phyloP scores from a whole-genome alignment of 805 yeast genomes.

The Nakazawaea ishiwadae region DNA sequence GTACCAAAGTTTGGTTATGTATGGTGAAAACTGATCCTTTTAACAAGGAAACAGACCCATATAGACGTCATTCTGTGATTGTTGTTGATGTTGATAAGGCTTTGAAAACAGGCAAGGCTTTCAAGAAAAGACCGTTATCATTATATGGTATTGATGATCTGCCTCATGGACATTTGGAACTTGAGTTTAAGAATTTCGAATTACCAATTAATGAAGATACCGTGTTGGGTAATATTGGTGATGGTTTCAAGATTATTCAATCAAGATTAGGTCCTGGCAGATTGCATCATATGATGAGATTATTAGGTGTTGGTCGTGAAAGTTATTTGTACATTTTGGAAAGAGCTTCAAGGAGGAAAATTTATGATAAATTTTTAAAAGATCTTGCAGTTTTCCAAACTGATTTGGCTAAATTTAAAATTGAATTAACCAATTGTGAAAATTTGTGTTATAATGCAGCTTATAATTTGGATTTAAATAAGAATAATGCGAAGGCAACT shows the following conservation, averaged over 20 bases:
- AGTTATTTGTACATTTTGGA: slow-evolving; percentile 42
- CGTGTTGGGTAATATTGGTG: slow-evolving; percentile 40
- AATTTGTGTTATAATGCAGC: slow-evolving; percentile 57
- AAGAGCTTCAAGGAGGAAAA: slow-evolving; percentile 47
- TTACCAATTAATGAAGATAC: slow-evolving; percentile 41
- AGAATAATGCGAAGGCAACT: slow-evolving; percentile 49
- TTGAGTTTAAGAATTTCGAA: slow-evolving; percentile 43
- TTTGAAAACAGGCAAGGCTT: slow-evolving; percentile 43
- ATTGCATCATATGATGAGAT: slow-evolving; percentile 66
- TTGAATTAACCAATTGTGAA: slow-evolving; percentile 49
- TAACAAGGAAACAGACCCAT: slow-evolving; percentile 27
- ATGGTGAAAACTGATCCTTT: slow-evolving; percentile 43
- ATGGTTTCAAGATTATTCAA: slow-evolving; percentile 60
- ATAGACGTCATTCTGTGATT: slow-evolving; percentile 52
- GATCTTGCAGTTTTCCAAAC: slow-evolving; percentile 45
- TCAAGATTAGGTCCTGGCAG: slow-evolving; percentile 68
- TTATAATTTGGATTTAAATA: slow-evolving; percentile 42
- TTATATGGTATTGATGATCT: slow-evolving; percentile 65
- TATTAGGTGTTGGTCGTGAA: slow-evolving; percentile 56
- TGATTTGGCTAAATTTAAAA: slow-evolving; percentile 47
- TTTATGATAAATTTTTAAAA: slow-evolving; percentile 47
- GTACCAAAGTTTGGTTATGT: slow-evolving; percentile 47
- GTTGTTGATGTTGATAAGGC: slow-evolving; percentile 49
- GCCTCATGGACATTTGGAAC: slow-evolving; percentile 69
- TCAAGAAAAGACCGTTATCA: slow-evolving; percentile 42